A percentile compares a stretch with the other conserved stretches of the same genome.
Evolutionary conservation across 352 stramenopile genomes (phyloP).

Genomic region (Phytophthora syringae): DNA sequence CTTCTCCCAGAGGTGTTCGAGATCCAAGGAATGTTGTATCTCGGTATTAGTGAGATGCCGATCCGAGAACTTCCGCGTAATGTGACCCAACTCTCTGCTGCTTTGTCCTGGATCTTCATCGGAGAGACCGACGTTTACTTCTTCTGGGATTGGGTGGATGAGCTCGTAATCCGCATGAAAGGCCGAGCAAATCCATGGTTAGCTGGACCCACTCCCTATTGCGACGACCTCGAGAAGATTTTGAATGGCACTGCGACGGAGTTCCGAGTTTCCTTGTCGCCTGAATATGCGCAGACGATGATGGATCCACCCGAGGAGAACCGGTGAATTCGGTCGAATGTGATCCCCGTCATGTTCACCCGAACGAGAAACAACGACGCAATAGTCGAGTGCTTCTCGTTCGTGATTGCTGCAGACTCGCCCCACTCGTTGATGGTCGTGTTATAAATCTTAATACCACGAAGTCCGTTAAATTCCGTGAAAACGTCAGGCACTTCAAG

Average conservation of each 20-base stretch:
- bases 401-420: conserved; percentile 23
- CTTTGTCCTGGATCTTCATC: conserved; percentile 16
- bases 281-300: conserved; percentile 9
- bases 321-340: conserved; percentile 6
- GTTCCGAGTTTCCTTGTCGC: conserved; percentile 2
- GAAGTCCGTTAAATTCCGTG: conserved; percentile 29
- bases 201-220: conserved; percentile 15
- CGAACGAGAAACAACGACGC: conserved; percentile 38
- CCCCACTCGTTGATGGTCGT: conserved; percentile 39
- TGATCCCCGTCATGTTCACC: conserved; percentile 34
- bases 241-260: not conserved
- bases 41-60: conserved; percentile 22
- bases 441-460: conserved; percentile 50
- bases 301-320: conserved; percentile 15
- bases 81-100: conserved; percentile 13
- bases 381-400: conserved; percentile 28
- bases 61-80: conserved; percentile 25
- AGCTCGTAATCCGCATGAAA: not conserved
- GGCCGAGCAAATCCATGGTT: not conserved
- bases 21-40: conserved; percentile 11
- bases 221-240: conserved; percentile 7
- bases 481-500: conserved; percentile 38
- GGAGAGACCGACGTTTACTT: conserved; percentile 20
- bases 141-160: conserved; percentile 21
- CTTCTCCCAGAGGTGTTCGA: conserved; percentile 36